Base-by-base conservation (phyloP, 805 yeast species). In the Teunomyces kruisii region DNA sequence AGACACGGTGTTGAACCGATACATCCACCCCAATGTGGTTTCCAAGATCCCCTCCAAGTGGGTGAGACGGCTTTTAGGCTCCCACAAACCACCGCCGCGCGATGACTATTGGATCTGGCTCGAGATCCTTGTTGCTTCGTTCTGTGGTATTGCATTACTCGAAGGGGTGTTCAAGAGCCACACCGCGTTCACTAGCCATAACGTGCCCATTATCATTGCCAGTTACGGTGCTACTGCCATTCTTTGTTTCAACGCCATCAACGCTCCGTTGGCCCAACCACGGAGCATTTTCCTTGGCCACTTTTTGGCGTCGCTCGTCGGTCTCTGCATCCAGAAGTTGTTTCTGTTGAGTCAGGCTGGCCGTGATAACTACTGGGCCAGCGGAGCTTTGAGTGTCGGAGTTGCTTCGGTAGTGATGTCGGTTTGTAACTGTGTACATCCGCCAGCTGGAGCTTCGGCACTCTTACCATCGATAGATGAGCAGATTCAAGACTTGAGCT, bases 381-480 rank as follows among this genome's bases (percentile, higher is more conserved):
- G 75, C 13, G 88, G 83, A 2, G 83, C 84, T 0, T 55, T 83
- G 26, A 67, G 81, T 31, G 84, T 81, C 6, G 83, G 75, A 0
- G 47, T 79, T 4, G 54, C 84, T 1, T 75, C 83, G 7, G 80
- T 78, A 9, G 59, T 65, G 2, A 81, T 81, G 85, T 62, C 76
- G 10, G 49, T 80, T 0, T 59, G 73, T 4, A 80, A 80, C 49
- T 75, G 82, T 46, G 77, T 81, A 1, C 88, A 84, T 57, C 89
- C 89, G 0, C 89, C 89, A 0, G 82, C 84, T 1, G 89, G 89
- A 2, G 88, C 88, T 1, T 74, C 84, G 8, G 87, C 88, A 0
- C 55, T 83, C 30, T 60, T 83, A 7, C 86, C 88, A 0, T 62
- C 74, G 1, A 54, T 76, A 0, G 83, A 80, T 42, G 74, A 57